These are phyloP conservation scores for Ramichloridium luteum DNA, from an alignment of 2,329 filamentous ascomycete genomes.

Conservation along the genomic window DNA sequence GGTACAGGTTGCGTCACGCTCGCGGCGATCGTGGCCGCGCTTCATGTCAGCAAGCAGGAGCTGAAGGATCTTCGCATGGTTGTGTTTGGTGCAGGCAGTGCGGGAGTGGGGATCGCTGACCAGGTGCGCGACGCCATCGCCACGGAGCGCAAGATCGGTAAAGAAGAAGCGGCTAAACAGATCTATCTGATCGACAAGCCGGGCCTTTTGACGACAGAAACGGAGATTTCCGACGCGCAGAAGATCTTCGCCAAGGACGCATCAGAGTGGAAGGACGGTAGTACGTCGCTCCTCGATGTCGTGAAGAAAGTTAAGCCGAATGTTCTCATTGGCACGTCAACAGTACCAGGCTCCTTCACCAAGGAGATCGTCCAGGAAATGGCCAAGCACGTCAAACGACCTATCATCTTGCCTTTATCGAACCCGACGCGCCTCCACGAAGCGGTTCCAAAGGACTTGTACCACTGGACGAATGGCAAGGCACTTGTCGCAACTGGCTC, in stretches of 20 bases:
- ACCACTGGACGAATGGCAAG: slow-evolving; percentile 64
- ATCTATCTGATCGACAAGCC: slow-evolving; percentile 71
- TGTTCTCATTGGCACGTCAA: slow-evolving; percentile 74
- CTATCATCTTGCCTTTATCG: slow-evolving; percentile 79
- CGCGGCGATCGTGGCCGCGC: slow-evolving; percentile 64
- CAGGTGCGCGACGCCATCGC: slow-evolving; percentile 71
- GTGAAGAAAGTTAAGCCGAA: slow-evolving; percentile 63
- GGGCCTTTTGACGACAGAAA: slow-evolving; percentile 51
- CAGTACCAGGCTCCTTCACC: slow-evolving; percentile 63
- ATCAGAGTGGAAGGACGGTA: slow-evolving; percentile 44
- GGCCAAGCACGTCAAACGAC: slow-evolving; percentile 57
- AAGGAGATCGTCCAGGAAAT: slow-evolving; percentile 63
- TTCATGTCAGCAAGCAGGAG: slow-evolving; percentile 55
- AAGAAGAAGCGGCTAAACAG: slow-evolving; percentile 63
- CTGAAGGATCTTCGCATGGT: slow-evolving; percentile 59
- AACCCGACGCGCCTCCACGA: slow-evolving; percentile 80
- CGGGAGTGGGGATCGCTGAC: slow-evolving; percentile 75
- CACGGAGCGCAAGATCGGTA: slow-evolving; percentile 45
- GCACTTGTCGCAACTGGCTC: slow-evolving; percentile 74
- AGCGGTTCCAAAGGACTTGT: slow-evolving; percentile 63
- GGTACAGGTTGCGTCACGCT: slow-evolving; percentile 81
- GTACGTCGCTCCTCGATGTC: slow-evolving; percentile 48
- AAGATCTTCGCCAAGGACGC: slow-evolving; percentile 52
- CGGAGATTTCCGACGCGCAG: slow-evolving; percentile 56
- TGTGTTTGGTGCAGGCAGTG: slow-evolving; percentile 69